A percentile compares a stretch with the other conserved stretches of the same genome.
These are phyloP conservation scores for Bipolaris bicolor DNA, from an alignment of 2,329 filamentous ascomycete genomes.

Conservation along the genomic window DNA sequence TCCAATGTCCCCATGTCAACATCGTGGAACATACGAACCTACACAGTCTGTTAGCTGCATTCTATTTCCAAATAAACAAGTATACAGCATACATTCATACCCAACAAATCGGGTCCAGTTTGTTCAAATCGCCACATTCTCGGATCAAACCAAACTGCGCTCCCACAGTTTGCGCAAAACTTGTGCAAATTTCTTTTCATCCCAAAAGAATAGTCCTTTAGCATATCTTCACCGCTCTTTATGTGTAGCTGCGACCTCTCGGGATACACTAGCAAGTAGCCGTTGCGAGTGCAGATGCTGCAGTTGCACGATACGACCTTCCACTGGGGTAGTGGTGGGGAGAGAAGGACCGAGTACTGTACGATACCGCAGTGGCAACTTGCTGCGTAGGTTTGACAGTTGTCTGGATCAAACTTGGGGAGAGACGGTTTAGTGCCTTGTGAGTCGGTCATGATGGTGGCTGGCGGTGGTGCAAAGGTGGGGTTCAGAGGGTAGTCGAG, in stretches of 20 bases:
- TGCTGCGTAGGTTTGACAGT: conserved; percentile 37
- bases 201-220: conserved; percentile 37
- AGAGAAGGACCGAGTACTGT: conserved; percentile 56
- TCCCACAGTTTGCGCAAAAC: conserved; percentile 39
- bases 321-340: conserved; percentile 56
- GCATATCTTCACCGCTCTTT: conserved; percentile 32
- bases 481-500: conserved; percentile 3
- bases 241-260: conserved; percentile 29
- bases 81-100: conserved; percentile 34
- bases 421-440: not conserved
- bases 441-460: conserved; percentile 1
- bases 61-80: not conserved
- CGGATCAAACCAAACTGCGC: conserved; percentile 38
- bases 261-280: conserved; percentile 57
- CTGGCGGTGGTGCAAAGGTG: conserved; percentile 11
- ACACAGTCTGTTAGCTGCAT: conserved; percentile 15
- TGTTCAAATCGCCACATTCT: conserved; percentile 27
- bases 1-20: conserved; percentile 34
- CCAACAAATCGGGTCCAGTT: conserved; percentile 28
- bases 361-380: conserved; percentile 61
- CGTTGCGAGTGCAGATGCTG: conserved; percentile 58
- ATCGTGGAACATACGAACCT: conserved; percentile 26
- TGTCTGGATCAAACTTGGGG: not conserved
- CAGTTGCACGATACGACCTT: conserved; percentile 59
- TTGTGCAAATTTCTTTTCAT: conserved; percentile 32